phyloP scores from a whole-genome alignment of 2,329 filamentous ascomycete species.

The Rutstroemia sp. region DNA sequence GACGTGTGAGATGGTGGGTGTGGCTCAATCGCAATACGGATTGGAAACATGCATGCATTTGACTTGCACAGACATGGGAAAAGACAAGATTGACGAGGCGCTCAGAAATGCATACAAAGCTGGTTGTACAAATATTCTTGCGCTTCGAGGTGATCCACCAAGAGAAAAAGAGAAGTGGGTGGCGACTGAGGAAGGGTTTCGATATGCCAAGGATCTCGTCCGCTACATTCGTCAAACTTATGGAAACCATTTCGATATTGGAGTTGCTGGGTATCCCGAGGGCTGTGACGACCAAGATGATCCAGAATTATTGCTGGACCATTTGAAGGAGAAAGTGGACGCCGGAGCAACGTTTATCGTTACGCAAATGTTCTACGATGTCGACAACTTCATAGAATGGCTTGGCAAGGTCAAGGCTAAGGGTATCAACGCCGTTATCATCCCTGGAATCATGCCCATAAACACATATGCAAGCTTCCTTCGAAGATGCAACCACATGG shows the following conservation, averaged over 20 bases:
- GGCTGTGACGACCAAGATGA: slow-evolving; percentile 90
- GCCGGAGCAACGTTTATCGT: slow-evolving; percentile 90
- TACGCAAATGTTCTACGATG: slow-evolving; percentile 99
- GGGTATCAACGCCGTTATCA: slow-evolving; percentile 77
- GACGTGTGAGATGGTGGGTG: slow-evolving; percentile 95
- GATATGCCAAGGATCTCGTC: slow-evolving; percentile 84
- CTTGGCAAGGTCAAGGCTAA: slow-evolving; percentile 75
- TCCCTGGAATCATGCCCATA: slow-evolving; percentile 88
- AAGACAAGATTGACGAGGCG: slow-evolving; percentile 83
- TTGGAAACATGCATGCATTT: slow-evolving; percentile 99
- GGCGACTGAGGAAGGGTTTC: slow-evolving; percentile 77
- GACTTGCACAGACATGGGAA: slow-evolving; percentile 97
- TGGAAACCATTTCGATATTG: slow-evolving; percentile 91
- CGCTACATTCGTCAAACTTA: slow-evolving; percentile 70
- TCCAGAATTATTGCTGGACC: slow-evolving; percentile 76
- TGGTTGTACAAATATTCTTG: slow-evolving; percentile 95
- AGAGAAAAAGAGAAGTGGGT: slow-evolving; percentile 92
- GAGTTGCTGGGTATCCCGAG: slow-evolving; percentile 93
- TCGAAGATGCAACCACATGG: slow-evolving; percentile 83
- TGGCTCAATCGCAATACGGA: slow-evolving; percentile 90
- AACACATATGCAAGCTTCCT: slow-evolving; percentile 92
- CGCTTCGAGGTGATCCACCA: slow-evolving; percentile 86
- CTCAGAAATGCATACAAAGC: slow-evolving; percentile 84
- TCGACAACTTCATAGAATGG: slow-evolving; percentile 90
- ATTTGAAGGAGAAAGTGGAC: slow-evolving; percentile 96